phyloP scores from a whole-genome alignment of 371 early-diverging fungal genomes.

The Circinella umbellata region DNA sequence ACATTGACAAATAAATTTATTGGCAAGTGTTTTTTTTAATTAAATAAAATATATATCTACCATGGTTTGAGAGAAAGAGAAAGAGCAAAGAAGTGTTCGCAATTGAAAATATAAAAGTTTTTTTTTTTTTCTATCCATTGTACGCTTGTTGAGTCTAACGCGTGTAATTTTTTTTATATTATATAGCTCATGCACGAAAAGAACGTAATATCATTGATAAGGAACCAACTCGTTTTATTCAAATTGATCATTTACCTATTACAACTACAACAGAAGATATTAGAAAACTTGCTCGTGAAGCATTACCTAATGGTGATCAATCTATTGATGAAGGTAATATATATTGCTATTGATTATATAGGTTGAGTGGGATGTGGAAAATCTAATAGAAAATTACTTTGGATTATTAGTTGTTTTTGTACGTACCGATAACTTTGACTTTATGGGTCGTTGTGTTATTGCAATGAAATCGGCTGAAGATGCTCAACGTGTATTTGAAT shows the following conservation, averaged over 20 bases:
- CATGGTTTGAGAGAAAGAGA: too few species aligned
- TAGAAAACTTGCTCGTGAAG: slow-evolving; percentile 48
- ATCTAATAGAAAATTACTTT: too few species aligned
- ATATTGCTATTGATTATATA: too few species aligned
- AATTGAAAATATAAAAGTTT: too few species aligned
- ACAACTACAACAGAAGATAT: slow-evolving; percentile 51
- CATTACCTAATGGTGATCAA: slow-evolving; percentile 43
- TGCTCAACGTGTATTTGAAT: slow-evolving; percentile 39
- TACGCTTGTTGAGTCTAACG: too few species aligned
- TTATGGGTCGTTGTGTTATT: slow-evolving; percentile 43
- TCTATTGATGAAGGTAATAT: slow-evolving; percentile 35
- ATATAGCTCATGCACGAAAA: slow-evolving; percentile 19
- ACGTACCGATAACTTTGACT: slow-evolving; percentile 39
- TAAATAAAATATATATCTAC: not conserved
- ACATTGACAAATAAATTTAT: slow-evolving; percentile 18
- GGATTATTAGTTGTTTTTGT: slow-evolving; percentile 36
- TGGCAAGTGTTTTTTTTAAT: slow-evolving; percentile 7
- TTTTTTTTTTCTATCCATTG: too few species aligned
- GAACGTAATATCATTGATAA: slow-evolving; percentile 13
- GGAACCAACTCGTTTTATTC: slow-evolving; percentile 39
- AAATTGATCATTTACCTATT: slow-evolving; percentile 37
- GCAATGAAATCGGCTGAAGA: slow-evolving; percentile 33
- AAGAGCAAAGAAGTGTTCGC: too few species aligned
- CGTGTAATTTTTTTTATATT: not conserved
- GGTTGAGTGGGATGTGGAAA: not conserved